Conservation (phyloP, 2,329 filamentous ascomycete species). For the Penicillium sp. region DNA sequence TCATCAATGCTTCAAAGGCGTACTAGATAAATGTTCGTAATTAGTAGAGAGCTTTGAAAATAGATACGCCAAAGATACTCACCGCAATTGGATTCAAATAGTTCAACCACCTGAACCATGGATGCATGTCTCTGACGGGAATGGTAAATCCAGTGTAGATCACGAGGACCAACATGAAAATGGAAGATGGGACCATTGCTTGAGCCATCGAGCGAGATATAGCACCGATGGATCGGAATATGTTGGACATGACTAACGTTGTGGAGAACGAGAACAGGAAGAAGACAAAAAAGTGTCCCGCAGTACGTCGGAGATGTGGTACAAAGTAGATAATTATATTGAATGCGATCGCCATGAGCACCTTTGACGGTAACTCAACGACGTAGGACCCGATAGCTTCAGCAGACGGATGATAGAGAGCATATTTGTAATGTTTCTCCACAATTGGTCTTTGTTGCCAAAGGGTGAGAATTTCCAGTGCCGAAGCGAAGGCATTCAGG, state of each 20-base stretch:
- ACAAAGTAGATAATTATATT: conserved; percentile 85
- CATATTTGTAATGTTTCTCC: conserved; percentile 85
- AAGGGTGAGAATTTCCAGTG: conserved; percentile 79
- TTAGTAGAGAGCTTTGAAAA: neutral
- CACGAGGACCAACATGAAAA: conserved; percentile 49
- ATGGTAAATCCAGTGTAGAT: conserved; percentile 57
- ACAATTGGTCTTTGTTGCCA: conserved; percentile 90
- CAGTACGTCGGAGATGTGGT: conserved; percentile 74
- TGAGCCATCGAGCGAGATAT: conserved; percentile 69
- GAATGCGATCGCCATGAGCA: conserved; percentile 72
- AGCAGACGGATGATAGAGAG: conserved; percentile 87
- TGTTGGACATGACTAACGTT: conserved; percentile 80
- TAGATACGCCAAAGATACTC: conserved; percentile 11
- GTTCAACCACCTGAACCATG: conserved; percentile 82
- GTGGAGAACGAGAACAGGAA: conserved; percentile 74
- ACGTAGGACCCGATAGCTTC: conserved; percentile 86
- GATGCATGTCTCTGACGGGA: conserved; percentile 66
- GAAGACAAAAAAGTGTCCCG: conserved; percentile 84
- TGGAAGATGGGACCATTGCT: conserved; percentile 59
- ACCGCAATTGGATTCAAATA: conserved; percentile 74
- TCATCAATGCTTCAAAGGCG: conserved; percentile 78
- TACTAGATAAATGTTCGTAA: conserved; percentile 54
- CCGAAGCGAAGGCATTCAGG: conserved; percentile 78
- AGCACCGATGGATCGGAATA: conserved; percentile 79
- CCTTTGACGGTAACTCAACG: conserved; percentile 80